These are phyloP conservation scores for Chrysophaeum taylorii DNA, from an alignment of 352 stramenopile species.

Conservation along the genomic window DNA sequence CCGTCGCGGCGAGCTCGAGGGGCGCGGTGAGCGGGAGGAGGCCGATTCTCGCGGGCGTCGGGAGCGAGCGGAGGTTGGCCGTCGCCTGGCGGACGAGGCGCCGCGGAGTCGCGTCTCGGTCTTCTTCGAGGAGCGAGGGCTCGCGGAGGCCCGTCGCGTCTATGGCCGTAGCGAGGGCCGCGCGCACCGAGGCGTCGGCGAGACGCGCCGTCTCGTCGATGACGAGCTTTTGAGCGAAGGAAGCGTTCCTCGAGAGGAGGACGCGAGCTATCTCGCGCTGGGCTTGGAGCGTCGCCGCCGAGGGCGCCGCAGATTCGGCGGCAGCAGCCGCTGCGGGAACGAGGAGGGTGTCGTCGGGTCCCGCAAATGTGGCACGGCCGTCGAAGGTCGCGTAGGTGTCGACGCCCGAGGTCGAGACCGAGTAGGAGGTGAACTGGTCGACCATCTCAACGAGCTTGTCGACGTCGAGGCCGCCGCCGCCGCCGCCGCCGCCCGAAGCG, in stretches of 20 bases:
- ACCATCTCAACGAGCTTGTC: constrained; percentile 15
- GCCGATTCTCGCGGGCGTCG: background rate
- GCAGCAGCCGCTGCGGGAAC: background rate
- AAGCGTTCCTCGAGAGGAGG: constrained; percentile 1
- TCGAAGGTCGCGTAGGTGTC: background rate
- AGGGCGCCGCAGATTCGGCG: background rate
- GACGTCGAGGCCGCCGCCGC: background rate
- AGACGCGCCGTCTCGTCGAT: constrained; percentile 11
- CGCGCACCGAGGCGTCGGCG: constrained; percentile 11
- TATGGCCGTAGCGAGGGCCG: background rate
- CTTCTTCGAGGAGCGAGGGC: background rate
- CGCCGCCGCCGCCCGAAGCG: background rate
- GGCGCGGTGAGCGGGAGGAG: background rate
- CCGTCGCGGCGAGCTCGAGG: constrained; percentile 4
- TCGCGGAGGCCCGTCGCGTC: background rate
- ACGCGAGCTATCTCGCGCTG: constrained; percentile 12
- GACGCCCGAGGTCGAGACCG: background rate
- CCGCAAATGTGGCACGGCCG: background rate
- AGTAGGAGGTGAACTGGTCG: constrained; percentile 22
- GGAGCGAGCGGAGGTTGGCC: background rate
- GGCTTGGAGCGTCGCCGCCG: background rate
- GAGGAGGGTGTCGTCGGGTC: background rate
- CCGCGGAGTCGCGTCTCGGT: background rate
- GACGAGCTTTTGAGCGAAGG: constrained; percentile 15
- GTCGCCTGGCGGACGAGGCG: background rate